Percentiles rank a stretch among this genome's conserved stretches.
Evolutionary conservation across 495 filamentous ascomycete genomes (phyloP).

Genomic region (Tricharina praecox): DNA sequence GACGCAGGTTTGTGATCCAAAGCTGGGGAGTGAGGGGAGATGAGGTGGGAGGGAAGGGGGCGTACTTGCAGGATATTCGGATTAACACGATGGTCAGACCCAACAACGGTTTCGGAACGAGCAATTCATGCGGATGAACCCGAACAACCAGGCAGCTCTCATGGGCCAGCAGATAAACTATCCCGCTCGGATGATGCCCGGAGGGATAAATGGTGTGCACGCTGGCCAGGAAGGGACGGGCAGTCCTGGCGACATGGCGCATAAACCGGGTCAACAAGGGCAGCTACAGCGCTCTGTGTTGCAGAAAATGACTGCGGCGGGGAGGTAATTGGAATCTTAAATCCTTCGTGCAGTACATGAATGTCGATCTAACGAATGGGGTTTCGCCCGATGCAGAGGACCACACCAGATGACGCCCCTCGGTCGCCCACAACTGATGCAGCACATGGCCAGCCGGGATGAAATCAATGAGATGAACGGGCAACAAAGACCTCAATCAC

Average conservation of each 20-base stretch:
- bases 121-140: constrained; percentile 3
- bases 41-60: neutral
- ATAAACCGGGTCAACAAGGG: constrained; percentile 4
- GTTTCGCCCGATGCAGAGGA: constrained; percentile 30
- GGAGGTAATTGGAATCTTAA: constrained; percentile 3
- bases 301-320: neutral
- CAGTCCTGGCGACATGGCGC: constrained; percentile 5
- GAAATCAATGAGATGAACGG: constrained; percentile 67
- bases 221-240: neutral
- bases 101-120: constrained; percentile 6
- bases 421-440: constrained; percentile 43
- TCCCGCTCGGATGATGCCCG: constrained; percentile 1
- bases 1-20: constrained; percentile 50
- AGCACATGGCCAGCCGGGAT: constrained; percentile 70
- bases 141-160: neutral
- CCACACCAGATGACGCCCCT: constrained; percentile 54
- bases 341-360: neutral
- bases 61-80: neutral
- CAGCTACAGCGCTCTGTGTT: constrained; percentile 5
- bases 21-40: neutral
- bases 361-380: constrained; percentile 10
- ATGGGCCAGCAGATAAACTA: neutral
- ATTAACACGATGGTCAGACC: constrained; percentile 1
- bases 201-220: constrained; percentile 3
- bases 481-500: constrained; percentile 58